Evolutionary conservation across 2,329 filamentous ascomycete genomes (phyloP).

Genomic region (Sporothrix luriei): DNA sequence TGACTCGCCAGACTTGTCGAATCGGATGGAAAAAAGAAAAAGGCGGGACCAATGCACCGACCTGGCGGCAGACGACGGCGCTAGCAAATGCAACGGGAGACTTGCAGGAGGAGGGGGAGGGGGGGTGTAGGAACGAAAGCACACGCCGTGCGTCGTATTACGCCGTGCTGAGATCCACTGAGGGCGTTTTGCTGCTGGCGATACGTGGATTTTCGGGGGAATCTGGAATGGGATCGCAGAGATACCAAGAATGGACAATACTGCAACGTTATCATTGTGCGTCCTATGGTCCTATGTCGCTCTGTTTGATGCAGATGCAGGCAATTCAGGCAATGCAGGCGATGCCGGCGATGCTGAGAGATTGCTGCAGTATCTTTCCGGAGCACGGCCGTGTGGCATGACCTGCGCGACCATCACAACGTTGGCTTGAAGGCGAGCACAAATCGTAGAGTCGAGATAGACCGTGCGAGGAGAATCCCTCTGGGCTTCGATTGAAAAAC

Average conservation of each 20-base stretch:
- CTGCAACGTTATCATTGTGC: constrained; percentile 10
- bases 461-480: background rate
- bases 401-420: background rate
- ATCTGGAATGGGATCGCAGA: constrained; percentile 1
- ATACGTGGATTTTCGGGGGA: constrained; percentile 12
- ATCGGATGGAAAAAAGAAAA: constrained; percentile 15
- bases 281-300: background rate
- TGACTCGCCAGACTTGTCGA: background rate
- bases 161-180: constrained; percentile 22
- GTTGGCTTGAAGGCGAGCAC: background rate
- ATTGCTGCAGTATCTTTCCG: constrained; percentile 11
- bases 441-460: background rate
- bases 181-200: constrained; percentile 1
- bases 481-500: background rate
- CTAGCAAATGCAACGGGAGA: constrained; percentile 17
- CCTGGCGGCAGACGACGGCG: constrained; percentile 6
- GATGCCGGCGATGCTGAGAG: background rate
- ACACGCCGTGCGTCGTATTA: background rate
- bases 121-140: background rate
- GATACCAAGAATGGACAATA: background rate
- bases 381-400: background rate
- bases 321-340: background rate
- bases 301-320: background rate
- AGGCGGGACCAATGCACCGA: constrained; percentile 1
- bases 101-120: background rate